Evolutionary conservation across 768 basidiomycete species (phyloP).

Genomic region (Boletus reticuloceps): DNA sequence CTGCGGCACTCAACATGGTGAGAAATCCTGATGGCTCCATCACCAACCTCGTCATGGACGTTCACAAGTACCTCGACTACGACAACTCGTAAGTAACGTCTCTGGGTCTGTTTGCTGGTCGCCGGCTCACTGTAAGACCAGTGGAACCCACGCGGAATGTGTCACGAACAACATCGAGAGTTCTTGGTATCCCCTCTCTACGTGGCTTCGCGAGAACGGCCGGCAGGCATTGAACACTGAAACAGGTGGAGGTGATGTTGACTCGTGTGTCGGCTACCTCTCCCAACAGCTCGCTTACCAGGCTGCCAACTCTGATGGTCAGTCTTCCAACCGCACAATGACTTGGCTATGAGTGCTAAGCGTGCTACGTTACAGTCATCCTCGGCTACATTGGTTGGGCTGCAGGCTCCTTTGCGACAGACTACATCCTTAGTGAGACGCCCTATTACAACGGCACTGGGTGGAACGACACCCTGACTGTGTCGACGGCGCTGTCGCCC

Average conservation of each 20-base stretch:
- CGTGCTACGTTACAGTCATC: constrained; percentile 33
- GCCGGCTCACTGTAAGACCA: constrained; percentile 9
- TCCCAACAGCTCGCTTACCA: constrained; percentile 47
- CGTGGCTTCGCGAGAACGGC: constrained; percentile 47
- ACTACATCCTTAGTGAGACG: constrained; percentile 35
- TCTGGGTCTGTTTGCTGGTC: background rate
- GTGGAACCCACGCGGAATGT: constrained; percentile 44
- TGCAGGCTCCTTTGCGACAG: constrained; percentile 50
- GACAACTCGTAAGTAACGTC: constrained; percentile 43
- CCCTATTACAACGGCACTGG: constrained; percentile 29
- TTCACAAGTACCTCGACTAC: constrained; percentile 60
- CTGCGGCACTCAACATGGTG: constrained; percentile 44
- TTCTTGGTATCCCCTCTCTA: constrained; percentile 44
- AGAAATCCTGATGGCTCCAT: constrained; percentile 45
- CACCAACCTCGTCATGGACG: constrained; percentile 53
- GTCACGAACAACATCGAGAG: constrained; percentile 51
- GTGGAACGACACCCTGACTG: constrained; percentile 36
- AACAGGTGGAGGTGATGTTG: constrained; percentile 55
- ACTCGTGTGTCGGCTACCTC: constrained; percentile 44
- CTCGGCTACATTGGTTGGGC: constrained; percentile 58
- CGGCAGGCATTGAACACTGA: constrained; percentile 60
- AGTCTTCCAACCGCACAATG: background rate
- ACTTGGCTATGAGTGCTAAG: background rate
- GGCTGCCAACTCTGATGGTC: constrained; percentile 48
- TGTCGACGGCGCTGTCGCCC: constrained; percentile 35